These are phyloP conservation scores for Fusarium sororula DNA, from an alignment of 2,329 filamentous ascomycete genomes.

Conservation along the genomic window DNA sequence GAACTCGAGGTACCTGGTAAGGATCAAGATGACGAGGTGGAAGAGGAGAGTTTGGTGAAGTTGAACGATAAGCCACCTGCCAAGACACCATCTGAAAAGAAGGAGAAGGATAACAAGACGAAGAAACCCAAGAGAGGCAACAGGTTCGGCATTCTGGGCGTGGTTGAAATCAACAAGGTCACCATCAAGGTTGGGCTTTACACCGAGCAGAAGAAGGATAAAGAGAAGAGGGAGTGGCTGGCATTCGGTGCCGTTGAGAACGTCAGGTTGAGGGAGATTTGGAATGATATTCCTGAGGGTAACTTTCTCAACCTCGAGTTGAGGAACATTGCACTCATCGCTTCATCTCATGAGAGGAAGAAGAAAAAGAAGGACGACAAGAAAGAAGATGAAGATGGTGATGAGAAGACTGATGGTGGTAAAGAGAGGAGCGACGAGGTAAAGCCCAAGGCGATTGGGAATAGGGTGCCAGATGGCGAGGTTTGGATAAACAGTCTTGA, in stretches of 20 bases:
- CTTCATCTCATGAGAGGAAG: neutral
- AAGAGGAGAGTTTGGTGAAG: neutral
- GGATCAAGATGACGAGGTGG: fast-evolving
- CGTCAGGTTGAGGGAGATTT: neutral
- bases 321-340: neutral
- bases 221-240: neutral
- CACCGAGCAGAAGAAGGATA: neutral
- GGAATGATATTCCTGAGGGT: neutral
- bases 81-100: neutral
- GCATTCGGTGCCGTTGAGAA: neutral
- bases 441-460: neutral
- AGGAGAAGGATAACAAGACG: neutral
- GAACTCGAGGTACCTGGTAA: fast-evolving
- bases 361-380: neutral
- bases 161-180: neutral
- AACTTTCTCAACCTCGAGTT: neutral
- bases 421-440: neutral
- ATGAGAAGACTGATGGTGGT: neutral
- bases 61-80: fast-evolving
- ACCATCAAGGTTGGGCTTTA: neutral
- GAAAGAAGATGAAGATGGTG: neutral
- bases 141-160: neutral
- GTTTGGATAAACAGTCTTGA: neutral
- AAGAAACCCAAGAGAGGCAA: neutral
- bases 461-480: neutral